These are phyloP conservation scores for Albifimbria verrucaria DNA, from an alignment of 2,329 filamentous ascomycete species.

Conservation along the genomic window DNA sequence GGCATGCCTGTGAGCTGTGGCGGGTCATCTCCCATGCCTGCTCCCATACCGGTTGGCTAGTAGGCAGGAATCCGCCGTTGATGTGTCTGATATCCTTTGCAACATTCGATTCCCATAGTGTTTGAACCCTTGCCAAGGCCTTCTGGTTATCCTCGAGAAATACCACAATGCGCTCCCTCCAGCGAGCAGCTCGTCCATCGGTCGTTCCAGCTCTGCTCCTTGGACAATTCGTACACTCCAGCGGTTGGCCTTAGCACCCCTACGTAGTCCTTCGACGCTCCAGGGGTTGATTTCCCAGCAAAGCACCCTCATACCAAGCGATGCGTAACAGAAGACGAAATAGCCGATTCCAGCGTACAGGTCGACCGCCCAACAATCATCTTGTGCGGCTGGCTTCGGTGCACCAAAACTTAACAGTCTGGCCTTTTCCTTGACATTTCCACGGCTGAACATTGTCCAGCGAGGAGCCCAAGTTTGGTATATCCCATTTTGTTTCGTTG, in stretches of 20 bases:
- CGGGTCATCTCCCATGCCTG: slow-evolving; percentile 44
- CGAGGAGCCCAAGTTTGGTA: slow-evolving; percentile 81
- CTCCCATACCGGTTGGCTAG: slow-evolving; percentile 52
- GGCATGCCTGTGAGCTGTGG: slow-evolving; percentile 41
- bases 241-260: slow-evolving; percentile 68
- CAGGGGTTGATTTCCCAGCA: slow-evolving; percentile 91
- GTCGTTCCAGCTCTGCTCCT: slow-evolving; percentile 32
- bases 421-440: slow-evolving; percentile 87
- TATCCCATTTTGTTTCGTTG: slow-evolving; percentile 74
- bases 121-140: slow-evolving; percentile 41
- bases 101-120: slow-evolving; percentile 30
- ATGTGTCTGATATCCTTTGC: slow-evolving; percentile 49
- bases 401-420: slow-evolving; percentile 58
- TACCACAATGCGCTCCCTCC: slow-evolving; percentile 58
- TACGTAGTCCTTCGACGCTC: slow-evolving; percentile 77
- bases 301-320: slow-evolving; percentile 68
- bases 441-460: slow-evolving; percentile 92
- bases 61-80: slow-evolving; percentile 62
- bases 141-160: slow-evolving; percentile 66
- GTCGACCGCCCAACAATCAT: slow-evolving; percentile 61
- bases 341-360: slow-evolving; percentile 93
- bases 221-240: slow-evolving; percentile 59
- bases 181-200: slow-evolving; percentile 33
- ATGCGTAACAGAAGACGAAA: slow-evolving; percentile 81
- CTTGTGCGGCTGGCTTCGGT: slow-evolving; percentile 6